Base-by-base conservation (phyloP, 2,329 filamentous ascomycete genomes). In the Calonectria ilicicola region DNA sequence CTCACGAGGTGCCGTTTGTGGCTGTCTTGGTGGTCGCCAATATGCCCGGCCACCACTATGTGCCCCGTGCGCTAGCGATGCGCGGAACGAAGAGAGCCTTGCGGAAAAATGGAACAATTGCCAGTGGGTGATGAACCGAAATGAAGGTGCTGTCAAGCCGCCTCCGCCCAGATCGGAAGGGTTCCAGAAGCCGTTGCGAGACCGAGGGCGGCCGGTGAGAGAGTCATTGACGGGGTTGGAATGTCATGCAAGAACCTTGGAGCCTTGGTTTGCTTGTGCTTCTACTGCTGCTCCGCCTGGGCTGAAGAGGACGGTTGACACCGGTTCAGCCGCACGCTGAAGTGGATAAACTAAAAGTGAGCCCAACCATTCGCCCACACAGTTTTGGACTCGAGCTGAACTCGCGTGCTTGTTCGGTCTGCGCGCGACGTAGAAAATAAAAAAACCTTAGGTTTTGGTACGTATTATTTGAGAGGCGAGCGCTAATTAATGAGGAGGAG, bases 261-360 rank as follows among this genome's bases (percentile, higher is more conserved):
- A n/a, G n/a, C n/a, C n/a, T 62, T 67, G n/a, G n/a, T 38, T 42
- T 35, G 21, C 32, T 46, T 21, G 40, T 71, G 69, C 72, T 72
- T 69, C 71, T 78, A 68, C 32, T 78, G 77, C 32, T 78, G 77
- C 65, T 67, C 49, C 67, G 58, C 60, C 29, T 29, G 63, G 53
- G 64, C 51, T 64, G 70, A 69, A 69, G 69, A 47, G 62, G 42
- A 58, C 65, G 53, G 67, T 72, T 72, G 65, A 76, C 66, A 70
- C 70, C 53, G 63, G 70, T 72, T 79, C 78, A 79, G 78, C 77
- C 78, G 75, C 76, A 76, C 72, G 67, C 64, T 32, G 62, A 79
- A 79, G 77, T 79, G 74, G 77, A 79, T 78, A 78, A 79, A 73
- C 72, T 69, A 64, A 56, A 58, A 32, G n/a, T 53, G 62, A 69